Base-by-base conservation (phyloP, 495 filamentous ascomycete genomes). In the Neohortaea acidophila region DNA sequence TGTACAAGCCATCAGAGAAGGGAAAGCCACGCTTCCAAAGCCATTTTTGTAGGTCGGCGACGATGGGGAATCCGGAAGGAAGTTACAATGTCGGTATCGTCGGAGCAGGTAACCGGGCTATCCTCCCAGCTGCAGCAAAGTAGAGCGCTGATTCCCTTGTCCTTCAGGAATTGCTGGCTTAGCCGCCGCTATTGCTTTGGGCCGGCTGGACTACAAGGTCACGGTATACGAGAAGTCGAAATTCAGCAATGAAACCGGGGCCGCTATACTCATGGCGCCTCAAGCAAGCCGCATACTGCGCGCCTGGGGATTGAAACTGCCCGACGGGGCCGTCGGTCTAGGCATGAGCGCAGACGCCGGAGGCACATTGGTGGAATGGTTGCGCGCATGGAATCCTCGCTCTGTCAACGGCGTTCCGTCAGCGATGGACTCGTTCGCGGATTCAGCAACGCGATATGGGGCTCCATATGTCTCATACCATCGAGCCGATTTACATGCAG, bases 141-240 rank as follows among this genome's bases (percentile, higher is more conserved):
- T n/a, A n/a, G n/a, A n/a, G n/a, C n/a, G n/a, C n/a, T n/a, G n/a
- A n/a, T n/a, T n/a, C n/a, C n/a, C n/a, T n/a, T n/a, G n/a, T n/a
- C n/a, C n/a, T n/a, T n/a, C 69, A 12, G 72, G 72, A 8, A 64
- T 75, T 13, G 60, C 62, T n/a, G 73, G 73, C 10, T 54, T 77
- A 1, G 62, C 61, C 7, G 62, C 69, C n/a, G 70, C 72, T 5
- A 61, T 72, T 15, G 66, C 70, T 1, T 52, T 75, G 13, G 60
- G 66, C 38, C 59, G 58, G 1, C 58, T 60, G 4, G 72, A 70
- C 18, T 71, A 76, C 47, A 44, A 59, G 32, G 69, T 77, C 59
- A 36, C 52, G 41, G 59, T 61, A 11, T 43, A 38, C 26, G 20
- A 38, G 26, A 34, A 35, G 8, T 22, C 5, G 12, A 38, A 20